A percentile compares a stretch with the other conserved stretches of the same genome.
phyloP scores from a whole-genome alignment of 23 red algal genomes.

The Cyanidioschyzon merolae region DNA sequence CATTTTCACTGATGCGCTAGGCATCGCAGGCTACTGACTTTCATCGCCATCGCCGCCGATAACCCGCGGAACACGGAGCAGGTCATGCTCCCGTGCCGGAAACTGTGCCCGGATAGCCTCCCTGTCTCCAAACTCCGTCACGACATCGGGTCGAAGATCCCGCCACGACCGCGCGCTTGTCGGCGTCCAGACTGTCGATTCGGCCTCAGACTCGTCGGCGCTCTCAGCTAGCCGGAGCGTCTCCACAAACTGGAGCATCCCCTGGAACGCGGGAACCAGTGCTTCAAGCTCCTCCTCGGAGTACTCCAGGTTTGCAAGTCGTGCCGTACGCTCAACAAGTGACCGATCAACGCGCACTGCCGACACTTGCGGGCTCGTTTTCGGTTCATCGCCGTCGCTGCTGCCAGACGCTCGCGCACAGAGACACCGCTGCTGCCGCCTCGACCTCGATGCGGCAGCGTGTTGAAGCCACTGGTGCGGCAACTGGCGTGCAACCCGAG shows the following conservation, averaged over 20 bases:
- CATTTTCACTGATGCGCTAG: too few relatives aligned
- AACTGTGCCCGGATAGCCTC: background rate
- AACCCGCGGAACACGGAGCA: background rate
- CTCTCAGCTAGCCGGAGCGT: background rate
- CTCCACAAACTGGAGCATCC: constrained; percentile 9
- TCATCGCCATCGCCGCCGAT: background rate
- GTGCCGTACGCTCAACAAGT: background rate
- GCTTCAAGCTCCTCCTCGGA: background rate
- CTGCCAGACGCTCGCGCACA: too few relatives aligned
- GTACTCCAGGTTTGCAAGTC: background rate
- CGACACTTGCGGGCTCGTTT: too few relatives aligned
- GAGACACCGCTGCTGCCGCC: too few relatives aligned
- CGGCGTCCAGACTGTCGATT: background rate
- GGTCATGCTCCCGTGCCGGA: background rate
- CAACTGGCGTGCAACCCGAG: too few relatives aligned
- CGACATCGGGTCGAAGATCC: background rate
- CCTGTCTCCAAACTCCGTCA: background rate
- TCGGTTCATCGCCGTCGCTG: too few relatives aligned
- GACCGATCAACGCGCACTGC: background rate
- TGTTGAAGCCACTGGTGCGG: too few relatives aligned
- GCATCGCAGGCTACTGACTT: too few relatives aligned
- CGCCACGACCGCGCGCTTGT: background rate
- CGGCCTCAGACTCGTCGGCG: background rate
- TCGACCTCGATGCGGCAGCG: too few relatives aligned
- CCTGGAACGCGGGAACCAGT: constrained; percentile 5